phyloP scores from a whole-genome alignment of 2,329 filamentous ascomycete genomes.

The Fusarium sambucinum region DNA sequence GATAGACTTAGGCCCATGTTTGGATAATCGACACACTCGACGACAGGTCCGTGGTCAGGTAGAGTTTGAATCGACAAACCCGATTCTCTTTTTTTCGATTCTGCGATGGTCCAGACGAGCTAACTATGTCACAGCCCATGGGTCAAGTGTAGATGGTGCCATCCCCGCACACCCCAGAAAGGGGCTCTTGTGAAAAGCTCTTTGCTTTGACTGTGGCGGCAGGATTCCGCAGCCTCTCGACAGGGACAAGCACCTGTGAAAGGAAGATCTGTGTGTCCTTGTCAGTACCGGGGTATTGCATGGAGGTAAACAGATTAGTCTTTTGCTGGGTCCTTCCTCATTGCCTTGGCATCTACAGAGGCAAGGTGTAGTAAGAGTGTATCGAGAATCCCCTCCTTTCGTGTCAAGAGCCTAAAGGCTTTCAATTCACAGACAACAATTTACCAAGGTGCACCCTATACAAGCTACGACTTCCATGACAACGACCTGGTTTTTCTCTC shows the following conservation, averaged over 20 bases:
- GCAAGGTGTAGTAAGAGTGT: background rate
- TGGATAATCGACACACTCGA: slow-evolving; percentile 9
- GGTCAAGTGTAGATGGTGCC: slow-evolving; percentile 19
- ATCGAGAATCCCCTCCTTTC: background rate
- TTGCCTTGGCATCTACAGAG: background rate
- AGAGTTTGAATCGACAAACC: slow-evolving; percentile 40
- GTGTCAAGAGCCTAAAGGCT: background rate
- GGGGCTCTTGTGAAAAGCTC: slow-evolving; percentile 40
- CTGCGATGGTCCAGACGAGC: slow-evolving; percentile 17
- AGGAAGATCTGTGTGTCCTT: slow-evolving; percentile 34
- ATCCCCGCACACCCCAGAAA: slow-evolving; percentile 43
- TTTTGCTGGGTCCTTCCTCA: background rate
- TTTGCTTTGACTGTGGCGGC: slow-evolving; percentile 46
- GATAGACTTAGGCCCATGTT: slow-evolving; percentile 7
- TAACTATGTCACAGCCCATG: slow-evolving; percentile 19
- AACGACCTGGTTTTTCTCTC: background rate
- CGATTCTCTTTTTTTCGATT: slow-evolving; percentile 37
- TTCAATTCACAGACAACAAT: background rate
- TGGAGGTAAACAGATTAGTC: background rate
- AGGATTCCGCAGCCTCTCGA: slow-evolving; percentile 48
- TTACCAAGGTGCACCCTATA: background rate
- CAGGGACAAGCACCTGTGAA: slow-evolving; percentile 28
- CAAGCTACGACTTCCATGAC: background rate
- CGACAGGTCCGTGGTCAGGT: slow-evolving; percentile 6
- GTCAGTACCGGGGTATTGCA: background rate